phyloP scores from a whole-genome alignment of 2,329 filamentous ascomycete genomes.

The Scytalidium sp. region DNA sequence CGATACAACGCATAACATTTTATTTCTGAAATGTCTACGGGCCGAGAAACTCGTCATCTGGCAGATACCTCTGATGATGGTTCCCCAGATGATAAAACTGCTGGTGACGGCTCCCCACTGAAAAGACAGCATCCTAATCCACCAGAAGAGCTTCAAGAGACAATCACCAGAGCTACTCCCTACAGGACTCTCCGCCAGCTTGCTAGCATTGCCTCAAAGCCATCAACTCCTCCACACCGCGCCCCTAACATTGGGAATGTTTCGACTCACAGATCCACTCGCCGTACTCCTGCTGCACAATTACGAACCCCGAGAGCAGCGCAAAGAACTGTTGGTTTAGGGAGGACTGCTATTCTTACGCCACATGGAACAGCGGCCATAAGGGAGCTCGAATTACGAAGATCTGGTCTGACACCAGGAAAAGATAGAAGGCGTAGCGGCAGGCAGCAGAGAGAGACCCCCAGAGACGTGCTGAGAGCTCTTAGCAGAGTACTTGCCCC shows the following conservation, averaged over 20 bases:
- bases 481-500: constrained; percentile 54
- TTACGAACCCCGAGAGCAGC: constrained; percentile 21
- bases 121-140: no score
- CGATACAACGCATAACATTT: no score
- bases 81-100: not conserved
- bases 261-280: constrained; percentile 20
- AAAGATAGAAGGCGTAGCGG: constrained; percentile 55
- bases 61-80: not conserved
- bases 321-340: constrained; percentile 18
- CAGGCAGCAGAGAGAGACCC: constrained; percentile 53
- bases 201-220: constrained; percentile 22
- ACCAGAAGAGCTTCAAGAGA: no score
- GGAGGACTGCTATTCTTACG: constrained; percentile 33
- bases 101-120: no score
- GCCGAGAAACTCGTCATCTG: no score
- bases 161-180: constrained; percentile 20
- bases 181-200: constrained; percentile 21
- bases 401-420: constrained; percentile 59
- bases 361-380: constrained; percentile 61
- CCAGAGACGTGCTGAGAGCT: constrained; percentile 49
- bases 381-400: constrained; percentile 55
- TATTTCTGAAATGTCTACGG: no score
- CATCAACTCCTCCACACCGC: constrained; percentile 26
- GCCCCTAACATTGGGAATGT: constrained; percentile 25
- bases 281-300: constrained; percentile 22